Conservation (phyloP, 2,329 filamentous ascomycete genomes). For the Ophiostoma ips region DNA sequence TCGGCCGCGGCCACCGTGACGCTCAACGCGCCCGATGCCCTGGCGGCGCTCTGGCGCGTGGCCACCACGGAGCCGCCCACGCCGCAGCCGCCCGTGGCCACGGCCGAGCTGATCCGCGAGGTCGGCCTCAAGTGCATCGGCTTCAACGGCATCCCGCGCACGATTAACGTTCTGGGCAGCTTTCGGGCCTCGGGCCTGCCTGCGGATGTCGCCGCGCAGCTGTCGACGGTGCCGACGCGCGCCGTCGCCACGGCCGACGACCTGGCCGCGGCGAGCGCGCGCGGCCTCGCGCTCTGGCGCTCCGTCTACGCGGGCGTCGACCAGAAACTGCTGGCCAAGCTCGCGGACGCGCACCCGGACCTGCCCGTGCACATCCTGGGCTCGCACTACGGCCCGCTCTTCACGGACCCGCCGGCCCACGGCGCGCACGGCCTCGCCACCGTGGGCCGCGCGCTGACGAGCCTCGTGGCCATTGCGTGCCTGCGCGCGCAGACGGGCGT, state of each 20-base stretch:
- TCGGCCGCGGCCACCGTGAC: slow-evolving; percentile 72
- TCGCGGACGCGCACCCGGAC: slow-evolving; percentile 66
- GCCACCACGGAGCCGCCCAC: slow-evolving; percentile 25
- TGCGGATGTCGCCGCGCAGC: slow-evolving; percentile 32
- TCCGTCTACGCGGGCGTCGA: slow-evolving; percentile 66
- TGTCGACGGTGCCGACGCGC: slow-evolving; percentile 45
- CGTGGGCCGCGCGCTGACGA: slow-evolving; percentile 58
- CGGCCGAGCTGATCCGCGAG: slow-evolving; percentile 61
- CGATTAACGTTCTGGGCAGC: slow-evolving; percentile 62
- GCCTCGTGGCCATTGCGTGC: slow-evolving; percentile 59
- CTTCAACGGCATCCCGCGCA: slow-evolving; percentile 71
- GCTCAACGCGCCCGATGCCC: slow-evolving; percentile 69
- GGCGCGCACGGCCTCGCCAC: slow-evolving; percentile 31
- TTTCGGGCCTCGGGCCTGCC: slow-evolving; percentile 38
- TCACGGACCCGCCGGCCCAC: slow-evolving; percentile 48
- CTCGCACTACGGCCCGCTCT: slow-evolving; percentile 58
- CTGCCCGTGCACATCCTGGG: slow-evolving; percentile 67
- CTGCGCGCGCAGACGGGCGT: slow-evolving; percentile 69
- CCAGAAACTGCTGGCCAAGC: slow-evolving; percentile 53
- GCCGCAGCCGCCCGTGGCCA: slow-evolving; percentile 22
- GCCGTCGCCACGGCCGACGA: slow-evolving; percentile 34
- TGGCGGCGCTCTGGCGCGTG: slow-evolving; percentile 46
- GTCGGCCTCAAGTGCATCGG: slow-evolving; percentile 43
- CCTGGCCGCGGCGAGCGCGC: slow-evolving; percentile 36
- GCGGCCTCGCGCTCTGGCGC: slow-evolving; percentile 58